Evolutionary conservation across 2,329 filamentous ascomycete species (phyloP).

Genomic region (Cadophora sp.): DNA sequence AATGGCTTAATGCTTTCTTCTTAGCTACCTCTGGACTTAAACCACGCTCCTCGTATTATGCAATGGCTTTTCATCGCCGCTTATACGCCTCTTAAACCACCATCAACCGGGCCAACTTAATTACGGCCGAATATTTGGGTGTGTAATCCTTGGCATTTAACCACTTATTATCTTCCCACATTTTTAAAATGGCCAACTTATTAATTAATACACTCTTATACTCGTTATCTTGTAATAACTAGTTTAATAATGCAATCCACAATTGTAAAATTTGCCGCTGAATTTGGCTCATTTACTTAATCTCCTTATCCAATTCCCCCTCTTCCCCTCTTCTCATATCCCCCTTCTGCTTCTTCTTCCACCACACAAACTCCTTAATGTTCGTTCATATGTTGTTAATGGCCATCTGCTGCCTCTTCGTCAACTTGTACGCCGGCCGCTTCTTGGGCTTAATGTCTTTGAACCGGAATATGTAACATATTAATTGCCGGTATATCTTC

Average conservation of each 20-base stretch:
- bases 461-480: conserved; percentile 25
- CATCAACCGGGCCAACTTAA: conserved; percentile 29
- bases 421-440: conserved; percentile 9
- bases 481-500: conserved; percentile 22
- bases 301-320: conserved; percentile 12
- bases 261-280: no score
- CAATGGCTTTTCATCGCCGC: background rate
- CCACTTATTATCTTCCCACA: conserved; percentile 18
- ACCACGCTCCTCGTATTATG: background rate
- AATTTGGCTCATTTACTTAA: conserved; percentile 20
- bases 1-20: conserved; percentile 20
- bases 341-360: conserved; percentile 13
- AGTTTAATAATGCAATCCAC: no score
- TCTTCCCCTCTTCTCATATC: conserved; percentile 7
- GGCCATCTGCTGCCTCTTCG: conserved; percentile 17
- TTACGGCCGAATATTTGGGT: no score
- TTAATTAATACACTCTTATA: conserved; percentile 29
- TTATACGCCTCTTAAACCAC: conserved; percentile 25
- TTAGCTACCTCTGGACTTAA: background rate
- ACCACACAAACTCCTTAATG: conserved; percentile 20
- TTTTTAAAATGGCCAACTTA: conserved; percentile 25
- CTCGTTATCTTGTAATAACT: no score
- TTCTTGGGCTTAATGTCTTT: conserved; percentile 18
- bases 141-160: background rate
- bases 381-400: conserved; percentile 13